phyloP scores from a whole-genome alignment of 1,284 basidiomycete genomes.

The Hortiboletus rubellus region DNA sequence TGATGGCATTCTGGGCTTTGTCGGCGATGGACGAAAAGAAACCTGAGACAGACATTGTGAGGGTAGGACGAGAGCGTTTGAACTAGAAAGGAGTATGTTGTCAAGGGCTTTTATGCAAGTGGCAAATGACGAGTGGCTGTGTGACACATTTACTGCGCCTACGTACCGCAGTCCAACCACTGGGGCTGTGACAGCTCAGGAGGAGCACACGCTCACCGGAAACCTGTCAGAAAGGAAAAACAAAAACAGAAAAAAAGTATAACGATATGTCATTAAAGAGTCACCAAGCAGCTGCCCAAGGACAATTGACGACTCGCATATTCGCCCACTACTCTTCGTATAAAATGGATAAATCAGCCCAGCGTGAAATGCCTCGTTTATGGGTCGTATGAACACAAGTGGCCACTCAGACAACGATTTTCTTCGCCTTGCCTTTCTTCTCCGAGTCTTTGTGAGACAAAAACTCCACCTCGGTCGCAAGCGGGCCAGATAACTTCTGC shows the following conservation, averaged over 20 bases:
- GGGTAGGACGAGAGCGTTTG: neutral
- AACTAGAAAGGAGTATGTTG: slow-evolving; percentile 3
- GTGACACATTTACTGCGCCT: slow-evolving; percentile 13
- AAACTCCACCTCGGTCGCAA: slow-evolving; percentile 93
- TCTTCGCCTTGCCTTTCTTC: slow-evolving; percentile 89
- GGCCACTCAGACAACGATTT: slow-evolving; percentile 63
- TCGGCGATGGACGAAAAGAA: slow-evolving; percentile 67
- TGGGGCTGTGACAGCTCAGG: neutral
- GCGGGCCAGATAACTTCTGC: slow-evolving; percentile 75
- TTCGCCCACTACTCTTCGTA: slow-evolving; percentile 26
- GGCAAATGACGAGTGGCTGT: slow-evolving; percentile 22
- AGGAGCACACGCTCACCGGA: neutral
- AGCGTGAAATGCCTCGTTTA: slow-evolving; percentile 17
- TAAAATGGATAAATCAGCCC: slow-evolving; percentile 37
- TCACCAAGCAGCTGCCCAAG: slow-evolving; percentile 23
- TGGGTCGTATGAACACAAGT: slow-evolving; percentile 18
- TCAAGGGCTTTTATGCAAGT: slow-evolving; percentile 23
- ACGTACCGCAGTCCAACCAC: neutral
- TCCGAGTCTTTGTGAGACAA: slow-evolving; percentile 93
- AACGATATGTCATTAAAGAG: slow-evolving; percentile 27
- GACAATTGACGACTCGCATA: slow-evolving; percentile 20
- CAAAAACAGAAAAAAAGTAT: slow-evolving; percentile 2
- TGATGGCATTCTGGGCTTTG: slow-evolving; percentile 70
- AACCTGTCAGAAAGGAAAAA: slow-evolving; percentile 4
- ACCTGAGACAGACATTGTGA: slow-evolving; percentile 54